A percentile compares a stretch with the other conserved stretches of the same genome.
Evolutionary conservation across 148 eudicot genomes (phyloP).

Genomic region (Spergularia bocconei): DNA sequence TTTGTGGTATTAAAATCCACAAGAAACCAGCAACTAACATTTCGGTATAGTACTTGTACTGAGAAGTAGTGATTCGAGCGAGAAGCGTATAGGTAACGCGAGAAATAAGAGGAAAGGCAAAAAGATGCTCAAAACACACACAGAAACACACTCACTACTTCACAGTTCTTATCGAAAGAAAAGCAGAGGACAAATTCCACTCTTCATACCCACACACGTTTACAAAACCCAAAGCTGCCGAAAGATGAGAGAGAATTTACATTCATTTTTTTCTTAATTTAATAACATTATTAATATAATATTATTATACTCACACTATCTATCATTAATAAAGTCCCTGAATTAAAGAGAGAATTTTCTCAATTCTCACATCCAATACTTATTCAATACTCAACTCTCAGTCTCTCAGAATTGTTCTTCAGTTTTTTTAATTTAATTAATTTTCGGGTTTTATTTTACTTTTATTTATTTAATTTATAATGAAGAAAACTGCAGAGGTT

Average conservation of each 20-base stretch:
- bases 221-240: conserved; percentile 24
- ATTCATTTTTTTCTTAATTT: neutral
- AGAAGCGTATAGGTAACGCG: too few relatives aligned
- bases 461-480: neutral
- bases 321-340: conserved; percentile 16
- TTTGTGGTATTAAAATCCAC: too few relatives aligned
- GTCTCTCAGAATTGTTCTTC: neutral
- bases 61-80: too few relatives aligned
- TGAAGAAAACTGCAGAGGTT: neutral
- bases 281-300: neutral
- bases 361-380: conserved; percentile 11
- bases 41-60: too few relatives aligned
- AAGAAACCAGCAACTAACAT: too few relatives aligned
- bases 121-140: too few relatives aligned
- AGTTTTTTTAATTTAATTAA: too few relatives aligned
- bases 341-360: conserved; percentile 21
- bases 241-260: conserved; percentile 17
- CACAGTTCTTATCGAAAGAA: conserved; percentile 5
- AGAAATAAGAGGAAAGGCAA: too few relatives aligned
- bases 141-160: neutral
- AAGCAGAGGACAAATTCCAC: neutral
- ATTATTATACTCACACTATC: neutral
- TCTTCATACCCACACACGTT: conserved; percentile 11
- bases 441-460: neutral
- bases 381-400: neutral